Conservation (phyloP, 768 basidiomycete genomes). For the Mycena amicta region DNA sequence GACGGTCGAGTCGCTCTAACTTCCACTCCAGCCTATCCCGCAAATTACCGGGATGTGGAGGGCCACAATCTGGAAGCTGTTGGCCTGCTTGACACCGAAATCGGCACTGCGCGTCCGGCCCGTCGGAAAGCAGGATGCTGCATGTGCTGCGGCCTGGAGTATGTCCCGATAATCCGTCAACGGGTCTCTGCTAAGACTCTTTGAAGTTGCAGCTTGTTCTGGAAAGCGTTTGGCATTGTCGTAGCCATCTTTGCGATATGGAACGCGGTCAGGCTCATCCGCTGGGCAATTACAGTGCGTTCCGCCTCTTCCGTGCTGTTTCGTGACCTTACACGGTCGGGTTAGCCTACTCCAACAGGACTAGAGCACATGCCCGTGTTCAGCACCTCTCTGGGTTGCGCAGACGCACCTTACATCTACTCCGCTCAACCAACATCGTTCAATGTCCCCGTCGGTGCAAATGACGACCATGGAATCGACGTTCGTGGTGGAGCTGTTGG, state of each 20-base stretch:
- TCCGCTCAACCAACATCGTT: conserved; percentile 40
- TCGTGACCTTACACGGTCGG: not conserved
- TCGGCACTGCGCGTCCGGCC: conserved; percentile 31
- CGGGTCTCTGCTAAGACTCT: not conserved
- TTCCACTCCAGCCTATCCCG: conserved; percentile 22
- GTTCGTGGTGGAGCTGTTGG: conserved; percentile 52
- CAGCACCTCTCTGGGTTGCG: conserved; percentile 55
- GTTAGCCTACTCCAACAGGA: conserved; percentile 50
- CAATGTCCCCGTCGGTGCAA: conserved; percentile 40
- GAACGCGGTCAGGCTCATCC: conserved; percentile 44
- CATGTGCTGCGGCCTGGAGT: conserved; percentile 56
- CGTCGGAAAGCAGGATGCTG: conserved; percentile 44
- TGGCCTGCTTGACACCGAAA: conserved; percentile 36
- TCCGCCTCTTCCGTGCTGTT: conserved; percentile 17
- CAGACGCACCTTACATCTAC: conserved; percentile 47
- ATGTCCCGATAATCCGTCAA: conserved; percentile 23
- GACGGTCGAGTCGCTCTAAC: conserved; percentile 39
- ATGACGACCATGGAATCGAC: conserved; percentile 48
- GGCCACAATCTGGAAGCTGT: conserved; percentile 33
- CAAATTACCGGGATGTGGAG: conserved; percentile 19
- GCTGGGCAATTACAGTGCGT: conserved; percentile 50
- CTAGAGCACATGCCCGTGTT: conserved; percentile 60
- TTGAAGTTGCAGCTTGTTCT: conserved; percentile 53
- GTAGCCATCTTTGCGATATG: conserved; percentile 41
- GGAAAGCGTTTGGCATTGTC: conserved; percentile 59